Conservation (phyloP, 176 grass and related monocot genomes). For the Zoysia japonica region DNA sequence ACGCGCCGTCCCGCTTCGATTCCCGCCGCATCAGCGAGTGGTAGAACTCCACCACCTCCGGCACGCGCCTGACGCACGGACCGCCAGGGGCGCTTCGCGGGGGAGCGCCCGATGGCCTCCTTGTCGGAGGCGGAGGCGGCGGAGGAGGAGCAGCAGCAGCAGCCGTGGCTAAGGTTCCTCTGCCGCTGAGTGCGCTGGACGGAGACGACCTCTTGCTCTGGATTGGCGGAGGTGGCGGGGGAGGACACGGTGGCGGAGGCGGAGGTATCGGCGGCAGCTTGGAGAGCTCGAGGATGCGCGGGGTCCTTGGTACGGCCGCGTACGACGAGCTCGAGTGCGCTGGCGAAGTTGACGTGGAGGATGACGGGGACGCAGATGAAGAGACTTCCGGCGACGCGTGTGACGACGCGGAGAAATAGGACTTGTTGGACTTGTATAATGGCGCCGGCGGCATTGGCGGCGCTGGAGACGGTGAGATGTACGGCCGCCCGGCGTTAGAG, state of each 20-base stretch:
- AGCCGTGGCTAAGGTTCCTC: not conserved
- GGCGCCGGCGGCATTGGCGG: slow-evolving; percentile 46
- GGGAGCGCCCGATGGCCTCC: slow-evolving; percentile 28
- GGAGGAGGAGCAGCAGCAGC: slow-evolving; percentile 52
- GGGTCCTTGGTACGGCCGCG: slow-evolving; percentile 37
- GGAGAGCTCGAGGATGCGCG: slow-evolving; percentile 47
- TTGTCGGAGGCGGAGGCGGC: slow-evolving; percentile 61
- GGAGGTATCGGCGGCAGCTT: slow-evolving; percentile 84
- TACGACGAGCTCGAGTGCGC: slow-evolving; percentile 46
- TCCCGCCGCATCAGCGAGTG: slow-evolving; percentile 92
- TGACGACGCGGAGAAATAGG: slow-evolving; percentile 47
- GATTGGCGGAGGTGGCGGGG: slow-evolving; percentile 27
- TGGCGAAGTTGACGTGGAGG: slow-evolving; percentile 53
- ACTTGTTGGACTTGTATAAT: slow-evolving; percentile 36
- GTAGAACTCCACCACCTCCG: slow-evolving; percentile 99
- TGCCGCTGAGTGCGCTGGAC: not conserved
- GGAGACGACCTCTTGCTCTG: not conserved
- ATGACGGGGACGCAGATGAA: slow-evolving; percentile 51
- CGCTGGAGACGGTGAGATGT: slow-evolving; percentile 19
- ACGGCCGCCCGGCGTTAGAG: slow-evolving; percentile 29
- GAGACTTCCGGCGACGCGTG: slow-evolving; percentile 38
- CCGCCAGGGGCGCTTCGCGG: slow-evolving; percentile 26
- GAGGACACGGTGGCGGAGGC: slow-evolving; percentile 44
- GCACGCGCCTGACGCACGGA: slow-evolving; percentile 65
- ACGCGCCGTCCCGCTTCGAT: slow-evolving; percentile 55